Percentiles rank a stretch among this genome's conserved stretches.
Evolutionary conservation across 768 basidiomycete genomes (phyloP).

Genomic region (Kwoniella heveanensis): DNA sequence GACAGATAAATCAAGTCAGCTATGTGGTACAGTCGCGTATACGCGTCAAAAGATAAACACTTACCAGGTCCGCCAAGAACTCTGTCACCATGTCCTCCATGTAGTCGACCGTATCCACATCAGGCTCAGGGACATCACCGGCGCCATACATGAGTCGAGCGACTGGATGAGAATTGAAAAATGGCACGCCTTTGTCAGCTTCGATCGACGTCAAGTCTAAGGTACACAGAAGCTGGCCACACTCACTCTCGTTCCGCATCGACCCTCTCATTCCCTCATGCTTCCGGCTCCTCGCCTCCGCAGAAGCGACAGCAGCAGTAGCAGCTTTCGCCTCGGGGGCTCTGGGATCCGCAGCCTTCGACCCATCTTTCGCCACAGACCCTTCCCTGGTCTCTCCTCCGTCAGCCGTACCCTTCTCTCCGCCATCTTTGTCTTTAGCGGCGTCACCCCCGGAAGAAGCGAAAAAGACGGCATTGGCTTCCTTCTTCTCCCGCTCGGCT

Average conservation of each 20-base stretch:
- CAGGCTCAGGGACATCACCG: conserved; percentile 45
- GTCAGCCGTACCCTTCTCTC: not conserved
- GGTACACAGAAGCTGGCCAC: not conserved
- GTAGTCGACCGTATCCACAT: conserved; percentile 41
- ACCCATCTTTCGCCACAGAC: not conserved
- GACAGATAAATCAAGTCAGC: too few species aligned
- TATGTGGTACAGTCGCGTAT: too few species aligned
- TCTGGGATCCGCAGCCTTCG: not conserved
- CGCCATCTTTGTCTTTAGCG: not conserved
- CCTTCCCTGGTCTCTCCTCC: not conserved
- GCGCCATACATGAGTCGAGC: conserved; percentile 48
- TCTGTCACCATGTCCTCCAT: conserved; percentile 48
- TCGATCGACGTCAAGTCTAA: not conserved
- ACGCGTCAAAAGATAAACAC: too few species aligned
- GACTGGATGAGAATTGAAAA: conserved; percentile 31
- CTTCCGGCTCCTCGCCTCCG: conserved; percentile 17
- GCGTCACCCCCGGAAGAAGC: conserved; percentile 8
- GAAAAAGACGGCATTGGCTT: conserved; percentile 16
- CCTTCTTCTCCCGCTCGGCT: conserved; percentile 14
- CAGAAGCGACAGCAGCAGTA: conserved; percentile 3
- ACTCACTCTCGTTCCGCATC: conserved; percentile 48
- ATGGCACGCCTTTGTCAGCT: not conserved
- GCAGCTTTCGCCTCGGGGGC: not conserved
- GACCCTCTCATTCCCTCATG: conserved; percentile 42
- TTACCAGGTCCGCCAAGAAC: conserved; percentile 45